Evolutionary conservation across 164 flowering plant species (phyloP).

Genomic region (Pachysandra terminalis): DNA sequence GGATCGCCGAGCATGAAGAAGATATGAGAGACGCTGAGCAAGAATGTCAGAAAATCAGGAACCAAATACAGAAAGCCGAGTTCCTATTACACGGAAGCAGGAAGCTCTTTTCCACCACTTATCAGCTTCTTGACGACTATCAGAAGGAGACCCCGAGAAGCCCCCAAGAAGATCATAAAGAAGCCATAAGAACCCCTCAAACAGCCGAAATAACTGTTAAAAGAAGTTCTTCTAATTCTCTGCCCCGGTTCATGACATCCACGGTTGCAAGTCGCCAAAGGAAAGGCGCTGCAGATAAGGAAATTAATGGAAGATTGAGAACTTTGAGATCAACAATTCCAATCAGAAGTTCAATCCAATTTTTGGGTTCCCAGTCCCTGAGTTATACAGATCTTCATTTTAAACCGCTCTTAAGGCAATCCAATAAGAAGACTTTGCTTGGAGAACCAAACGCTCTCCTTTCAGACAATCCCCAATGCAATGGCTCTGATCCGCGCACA

Average conservation of each 20-base stretch:
- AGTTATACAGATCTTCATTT: conserved; percentile 44
- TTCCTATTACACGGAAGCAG: conserved; percentile 44
- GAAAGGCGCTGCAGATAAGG: conserved; percentile 39
- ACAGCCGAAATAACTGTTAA: conserved; percentile 19
- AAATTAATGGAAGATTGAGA: conserved; percentile 30
- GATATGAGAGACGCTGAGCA: conserved; percentile 57
- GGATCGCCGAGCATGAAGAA: conserved; percentile 41
- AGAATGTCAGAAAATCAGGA: conserved; percentile 43
- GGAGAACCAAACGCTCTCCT: conserved; percentile 19
- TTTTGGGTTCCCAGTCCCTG: conserved; percentile 54
- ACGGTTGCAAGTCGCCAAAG: conserved; percentile 73
- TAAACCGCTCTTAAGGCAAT: conserved; percentile 27
- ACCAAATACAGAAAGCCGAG: conserved; percentile 42
- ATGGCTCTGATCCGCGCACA: conserved; percentile 18
- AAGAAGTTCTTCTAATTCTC: conserved; percentile 23
- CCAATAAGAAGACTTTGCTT: conserved; percentile 29
- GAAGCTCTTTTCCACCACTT: conserved; percentile 31
- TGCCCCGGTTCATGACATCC: conserved; percentile 79
- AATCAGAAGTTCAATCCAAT: conserved; percentile 39
- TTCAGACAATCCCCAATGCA: conserved; percentile 29
- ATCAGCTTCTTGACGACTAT: conserved; percentile 24
- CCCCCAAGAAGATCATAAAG: conserved; percentile 23
- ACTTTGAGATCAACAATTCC: conserved; percentile 22
- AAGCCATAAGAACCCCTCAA: conserved; percentile 30
- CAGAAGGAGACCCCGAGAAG: conserved; percentile 17